Conservation (phyloP, 495 filamentous ascomycete genomes). For the Neurospora hispaniola region DNA sequence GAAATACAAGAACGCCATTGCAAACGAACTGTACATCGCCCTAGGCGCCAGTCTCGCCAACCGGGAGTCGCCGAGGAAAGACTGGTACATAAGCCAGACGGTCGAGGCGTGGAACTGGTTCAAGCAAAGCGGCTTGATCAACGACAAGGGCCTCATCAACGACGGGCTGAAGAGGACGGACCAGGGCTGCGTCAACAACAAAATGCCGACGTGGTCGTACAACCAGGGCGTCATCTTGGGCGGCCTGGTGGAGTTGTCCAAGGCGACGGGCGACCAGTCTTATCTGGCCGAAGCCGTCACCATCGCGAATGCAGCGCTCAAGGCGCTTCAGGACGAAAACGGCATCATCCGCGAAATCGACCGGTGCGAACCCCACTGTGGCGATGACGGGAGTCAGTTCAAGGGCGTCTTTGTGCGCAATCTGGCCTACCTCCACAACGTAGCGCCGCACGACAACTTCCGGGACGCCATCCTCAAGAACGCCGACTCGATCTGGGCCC, state of each 20-base stretch:
- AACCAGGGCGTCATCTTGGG: conserved; percentile 75
- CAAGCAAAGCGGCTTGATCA: conserved; percentile 52
- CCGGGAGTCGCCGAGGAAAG: conserved; percentile 37
- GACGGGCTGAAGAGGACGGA: conserved; percentile 46
- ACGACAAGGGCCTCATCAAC: conserved; percentile 53
- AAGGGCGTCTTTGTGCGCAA: conserved; percentile 74
- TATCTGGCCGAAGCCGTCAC: conserved; percentile 44
- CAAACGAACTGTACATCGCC: conserved; percentile 63
- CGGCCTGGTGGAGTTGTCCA: conserved; percentile 55
- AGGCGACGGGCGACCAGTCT: conserved; percentile 40
- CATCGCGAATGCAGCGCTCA: conserved; percentile 58
- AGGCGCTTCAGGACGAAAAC: conserved; percentile 38
- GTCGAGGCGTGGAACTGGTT: conserved; percentile 60
- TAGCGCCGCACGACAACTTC: conserved; percentile 39
- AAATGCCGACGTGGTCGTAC: conserved; percentile 56
- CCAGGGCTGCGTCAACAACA: conserved; percentile 54
- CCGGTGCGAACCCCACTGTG: conserved; percentile 52
- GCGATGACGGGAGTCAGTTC: conserved; percentile 56
- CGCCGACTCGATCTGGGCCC: conserved; percentile 57
- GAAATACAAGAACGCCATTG: conserved; percentile 57
- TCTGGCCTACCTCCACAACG: conserved; percentile 45
- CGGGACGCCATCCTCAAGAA: conserved; percentile 47
- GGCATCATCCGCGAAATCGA: conserved; percentile 53
- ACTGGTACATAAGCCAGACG: conserved; percentile 48
- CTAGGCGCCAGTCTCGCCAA: conserved; percentile 66